phyloP scores from a whole-genome alignment of 73 alveolate genomes.

The Tetrahymena elliotti region DNA sequence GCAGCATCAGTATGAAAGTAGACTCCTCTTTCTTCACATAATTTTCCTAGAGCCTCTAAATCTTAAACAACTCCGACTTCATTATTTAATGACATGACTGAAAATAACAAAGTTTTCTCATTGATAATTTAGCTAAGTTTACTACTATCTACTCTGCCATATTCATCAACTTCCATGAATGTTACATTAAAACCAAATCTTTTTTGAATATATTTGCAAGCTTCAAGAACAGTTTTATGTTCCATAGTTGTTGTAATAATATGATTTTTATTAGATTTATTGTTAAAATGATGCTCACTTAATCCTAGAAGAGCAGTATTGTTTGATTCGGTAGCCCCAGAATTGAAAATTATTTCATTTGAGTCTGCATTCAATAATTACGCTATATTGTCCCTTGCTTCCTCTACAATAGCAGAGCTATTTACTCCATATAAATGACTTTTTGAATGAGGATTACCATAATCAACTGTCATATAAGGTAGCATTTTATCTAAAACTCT shows the following conservation, averaged over 20 bases:
- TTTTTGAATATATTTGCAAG: constrained; percentile 77
- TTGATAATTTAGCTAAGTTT: constrained; percentile 70
- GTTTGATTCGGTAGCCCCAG: constrained; percentile 99
- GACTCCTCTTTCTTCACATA: constrained; percentile 77
- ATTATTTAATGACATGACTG: constrained; percentile 91
- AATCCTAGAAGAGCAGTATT: constrained; percentile 86
- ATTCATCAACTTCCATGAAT: constrained; percentile 75
- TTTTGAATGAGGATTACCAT: constrained; percentile 73
- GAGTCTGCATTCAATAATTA: constrained; percentile 67
- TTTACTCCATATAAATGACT: constrained; percentile 63
- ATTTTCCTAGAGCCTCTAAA: constrained; percentile 79
- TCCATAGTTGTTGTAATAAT: constrained; percentile 83
- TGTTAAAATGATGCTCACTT: constrained; percentile 39
- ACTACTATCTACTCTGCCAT: constrained; percentile 73
- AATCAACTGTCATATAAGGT: constrained; percentile 56
- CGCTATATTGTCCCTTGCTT: constrained; percentile 72
- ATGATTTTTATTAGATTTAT: constrained; percentile 58
- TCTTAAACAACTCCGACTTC: constrained; percentile 98
- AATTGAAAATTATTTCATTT: constrained; percentile 91
- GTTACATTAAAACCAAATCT: constrained; percentile 87
- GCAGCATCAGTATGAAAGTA: constrained; percentile 95
- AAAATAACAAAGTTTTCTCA: constrained; percentile 77
- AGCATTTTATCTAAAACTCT: constrained; percentile 69
- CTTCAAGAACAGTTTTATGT: constrained; percentile 95
- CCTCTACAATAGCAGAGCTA: constrained; percentile 55